These are phyloP conservation scores for Nothopassalora personata DNA, from an alignment of 2,329 filamentous ascomycete genomes.

Conservation along the genomic window DNA sequence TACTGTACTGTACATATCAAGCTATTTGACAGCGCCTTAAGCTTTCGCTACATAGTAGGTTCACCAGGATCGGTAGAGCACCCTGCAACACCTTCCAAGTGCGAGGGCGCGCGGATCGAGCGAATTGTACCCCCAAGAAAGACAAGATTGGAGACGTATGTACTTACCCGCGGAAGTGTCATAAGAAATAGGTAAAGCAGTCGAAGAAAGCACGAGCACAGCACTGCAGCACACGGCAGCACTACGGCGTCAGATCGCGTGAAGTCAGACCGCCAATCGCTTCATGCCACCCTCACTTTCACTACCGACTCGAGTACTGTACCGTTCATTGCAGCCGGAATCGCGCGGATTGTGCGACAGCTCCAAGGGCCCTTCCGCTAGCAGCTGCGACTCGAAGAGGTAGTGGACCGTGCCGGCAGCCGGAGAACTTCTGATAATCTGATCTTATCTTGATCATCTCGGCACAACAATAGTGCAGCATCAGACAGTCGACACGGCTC, in stretches of 20 bases:
- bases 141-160: not conserved
- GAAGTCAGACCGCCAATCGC: not conserved
- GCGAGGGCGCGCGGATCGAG: not conserved
- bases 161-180: not conserved
- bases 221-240: not conserved
- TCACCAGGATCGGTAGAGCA: not conserved
- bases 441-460: not conserved
- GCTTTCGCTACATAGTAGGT: not conserved
- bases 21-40: not conserved
- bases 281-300: not conserved
- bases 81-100: not conserved
- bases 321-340: conserved; percentile 5
- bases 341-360: conserved; percentile 4
- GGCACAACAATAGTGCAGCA: not conserved
- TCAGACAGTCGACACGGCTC: not conserved
- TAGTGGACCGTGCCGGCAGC: not conserved
- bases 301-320: not conserved
- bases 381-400: not conserved
- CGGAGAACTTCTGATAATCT: not conserved
- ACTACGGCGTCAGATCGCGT: not conserved
- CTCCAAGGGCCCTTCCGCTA: conserved; percentile 1
- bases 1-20: too few relatives aligned
- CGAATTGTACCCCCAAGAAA: not conserved
- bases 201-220: not conserved
- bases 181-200: not conserved